Evolutionary conservation across 148 eudicot species (phyloP), one percentile per base, ranked within the genome.

Genomic region (Rhododendron ovatum): DNA sequence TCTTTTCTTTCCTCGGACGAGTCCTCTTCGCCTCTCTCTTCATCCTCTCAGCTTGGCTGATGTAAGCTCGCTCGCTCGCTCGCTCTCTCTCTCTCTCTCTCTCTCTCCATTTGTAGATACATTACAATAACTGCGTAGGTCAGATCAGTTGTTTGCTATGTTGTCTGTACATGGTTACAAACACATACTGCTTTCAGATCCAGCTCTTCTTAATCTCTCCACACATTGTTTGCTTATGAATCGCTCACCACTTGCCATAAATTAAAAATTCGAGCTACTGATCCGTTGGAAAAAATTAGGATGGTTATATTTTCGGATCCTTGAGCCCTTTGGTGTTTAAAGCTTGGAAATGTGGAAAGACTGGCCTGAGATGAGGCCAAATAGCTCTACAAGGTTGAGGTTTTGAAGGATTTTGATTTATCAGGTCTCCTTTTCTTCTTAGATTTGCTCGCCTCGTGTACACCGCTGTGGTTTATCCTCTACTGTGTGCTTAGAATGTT

Each of bases 1-100:
- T 92, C 89, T 83, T 88, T 33, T 92, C 93, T 4, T 92, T 92
- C 67, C 84, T 91, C 10, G 94, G 94, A 81, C 85, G 94, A 77
- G 88, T 91, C 47, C 90, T 92, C 83, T 92, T 91, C 84, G 93
- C 93, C 41, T 92, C 93, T 50, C 59, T 92, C 73, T 92, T 92
- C 93, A 92, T 92, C 90, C 90, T 92, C 47, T 92, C 94, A 24
- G 94, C 94, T 88, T 91, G 93, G 93, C 91, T 91, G 88, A 89
- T 59, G 65, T 59, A 20, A 59, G n/a, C 65, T 3, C 59, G 2
- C 20, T 55, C 61, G 14, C 87, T 93, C 86, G 71, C 53, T 75
- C 74, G 67, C 78, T 83, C 71, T 41, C 71, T 81, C 75, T 93
- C 86, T 78, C 53, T 65, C 75, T 78, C 78, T 83, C 71, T 41